Percentiles rank a stretch among this genome's conserved stretches.
phyloP scores from a whole-genome alignment of 306 rosid species.

The Prunus mira region DNA sequence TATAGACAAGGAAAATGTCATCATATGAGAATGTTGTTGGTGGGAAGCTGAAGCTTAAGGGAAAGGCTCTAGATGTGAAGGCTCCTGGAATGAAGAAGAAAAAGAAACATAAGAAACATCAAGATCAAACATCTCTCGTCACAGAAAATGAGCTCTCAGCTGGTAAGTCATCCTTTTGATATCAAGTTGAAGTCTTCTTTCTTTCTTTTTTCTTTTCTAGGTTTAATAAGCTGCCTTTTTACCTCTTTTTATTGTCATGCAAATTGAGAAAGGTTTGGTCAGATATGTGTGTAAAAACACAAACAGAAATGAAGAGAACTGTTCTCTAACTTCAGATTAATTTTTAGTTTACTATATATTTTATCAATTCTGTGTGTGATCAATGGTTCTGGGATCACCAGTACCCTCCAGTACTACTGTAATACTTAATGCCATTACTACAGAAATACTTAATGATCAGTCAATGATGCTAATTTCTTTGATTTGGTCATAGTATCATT shows the following conservation, averaged over 20 bases:
- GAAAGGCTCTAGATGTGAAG: slow-evolving; percentile 96
- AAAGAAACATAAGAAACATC: slow-evolving; percentile 63
- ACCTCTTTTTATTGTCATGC: not conserved
- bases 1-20: slow-evolving; percentile 53
- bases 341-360: not conserved
- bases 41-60: slow-evolving; percentile 95
- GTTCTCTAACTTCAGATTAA: not conserved
- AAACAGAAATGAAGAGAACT: not conserved
- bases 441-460: too few species aligned
- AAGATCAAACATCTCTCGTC: slow-evolving; percentile 44
- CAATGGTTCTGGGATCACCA: not conserved
- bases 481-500: not conserved
- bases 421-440: not conserved
- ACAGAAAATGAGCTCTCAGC: slow-evolving; percentile 50
- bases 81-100: slow-evolving; percentile 89
- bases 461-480: not conserved
- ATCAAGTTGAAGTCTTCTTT: not conserved
- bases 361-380: not conserved
- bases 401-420: not conserved
- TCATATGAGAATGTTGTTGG: slow-evolving; percentile 79
- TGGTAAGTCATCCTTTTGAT: slow-evolving; percentile 39
- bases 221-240: not conserved
- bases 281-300: not conserved
- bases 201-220: not conserved
- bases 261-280: not conserved